Evolutionary conservation across 768 basidiomycete species (phyloP).

Genomic region (Rhodotorula toruloides): DNA sequence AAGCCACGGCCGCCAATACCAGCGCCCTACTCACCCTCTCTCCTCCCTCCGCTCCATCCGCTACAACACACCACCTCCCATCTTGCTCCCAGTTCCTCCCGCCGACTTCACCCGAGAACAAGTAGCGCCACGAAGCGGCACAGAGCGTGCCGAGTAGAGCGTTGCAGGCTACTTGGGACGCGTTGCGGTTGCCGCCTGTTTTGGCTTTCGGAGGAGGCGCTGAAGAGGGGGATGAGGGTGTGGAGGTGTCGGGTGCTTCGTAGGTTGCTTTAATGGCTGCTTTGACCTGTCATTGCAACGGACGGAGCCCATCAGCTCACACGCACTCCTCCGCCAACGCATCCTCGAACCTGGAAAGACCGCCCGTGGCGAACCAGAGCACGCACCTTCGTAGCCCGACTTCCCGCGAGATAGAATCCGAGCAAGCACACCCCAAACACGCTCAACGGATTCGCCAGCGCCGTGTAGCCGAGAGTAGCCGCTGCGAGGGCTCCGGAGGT

Average conservation of each 20-base stretch:
- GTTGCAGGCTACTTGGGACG: constrained; percentile 71
- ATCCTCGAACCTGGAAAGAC: too few species aligned
- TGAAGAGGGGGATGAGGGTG: not conserved
- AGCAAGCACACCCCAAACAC: constrained; percentile 65
- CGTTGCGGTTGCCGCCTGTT: constrained; percentile 66
- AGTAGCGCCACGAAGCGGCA: constrained; percentile 56
- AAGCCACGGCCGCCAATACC: constrained; percentile 23
- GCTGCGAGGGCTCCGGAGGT: constrained; percentile 71
- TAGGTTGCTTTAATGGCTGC: constrained; percentile 61
- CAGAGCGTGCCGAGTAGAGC: constrained; percentile 62
- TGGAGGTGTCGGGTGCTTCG: constrained; percentile 64
- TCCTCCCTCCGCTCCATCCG: not conserved
- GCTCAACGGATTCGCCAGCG: constrained; percentile 63
- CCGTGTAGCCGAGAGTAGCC: constrained; percentile 66
- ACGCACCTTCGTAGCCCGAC: constrained; percentile 79
- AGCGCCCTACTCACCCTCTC: constrained; percentile 15
- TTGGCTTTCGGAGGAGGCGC: constrained; percentile 37
- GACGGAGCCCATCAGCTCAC: too few species aligned
- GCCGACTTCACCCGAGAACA: constrained; percentile 14
- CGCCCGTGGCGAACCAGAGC: too few species aligned
- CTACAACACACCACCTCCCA: constrained; percentile 21
- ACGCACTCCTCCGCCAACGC: too few species aligned
- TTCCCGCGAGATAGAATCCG: constrained; percentile 72
- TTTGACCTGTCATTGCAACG: constrained; percentile 49
- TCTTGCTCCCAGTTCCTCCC: not conserved